Conservation (phyloP, 352 stramenopile genomes). For the Globisporangium polare region DNA sequence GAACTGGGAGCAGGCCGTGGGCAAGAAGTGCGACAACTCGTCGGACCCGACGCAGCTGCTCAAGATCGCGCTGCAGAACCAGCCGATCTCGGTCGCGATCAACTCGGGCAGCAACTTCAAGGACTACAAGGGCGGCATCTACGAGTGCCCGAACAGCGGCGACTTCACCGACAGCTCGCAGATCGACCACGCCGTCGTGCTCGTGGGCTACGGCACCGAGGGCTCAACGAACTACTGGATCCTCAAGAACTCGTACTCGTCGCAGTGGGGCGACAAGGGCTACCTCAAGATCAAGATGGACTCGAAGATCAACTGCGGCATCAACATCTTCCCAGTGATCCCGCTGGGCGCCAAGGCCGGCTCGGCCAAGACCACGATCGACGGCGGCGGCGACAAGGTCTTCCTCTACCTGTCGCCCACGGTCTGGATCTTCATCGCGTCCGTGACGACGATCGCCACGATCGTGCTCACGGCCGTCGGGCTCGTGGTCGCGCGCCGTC, state of each 20-base stretch:
- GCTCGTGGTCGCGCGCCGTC: constrained; percentile 21
- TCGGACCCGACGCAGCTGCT: constrained; percentile 57
- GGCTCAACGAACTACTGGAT: constrained; percentile 63
- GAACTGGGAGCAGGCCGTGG: constrained; percentile 65
- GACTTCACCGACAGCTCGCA: constrained; percentile 52
- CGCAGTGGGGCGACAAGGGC: constrained; percentile 65
- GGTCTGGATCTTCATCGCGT: constrained; percentile 31
- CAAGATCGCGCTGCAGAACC: constrained; percentile 60
- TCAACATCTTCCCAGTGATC: constrained; percentile 73
- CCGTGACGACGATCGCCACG: constrained; percentile 15
- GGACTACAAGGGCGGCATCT: constrained; percentile 76
- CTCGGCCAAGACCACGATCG: constrained; percentile 34
- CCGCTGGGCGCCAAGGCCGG: constrained; percentile 50
- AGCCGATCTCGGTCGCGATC: constrained; percentile 74
- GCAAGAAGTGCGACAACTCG: constrained; percentile 45
- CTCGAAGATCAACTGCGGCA: constrained; percentile 71
- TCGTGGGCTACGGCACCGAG: constrained; percentile 65
- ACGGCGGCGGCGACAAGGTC: constrained; percentile 40
- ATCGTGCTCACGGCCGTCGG: constrained; percentile 27
- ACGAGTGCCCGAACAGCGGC: constrained; percentile 66
- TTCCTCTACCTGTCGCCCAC: constrained; percentile 31
- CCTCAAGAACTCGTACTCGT: constrained; percentile 81
- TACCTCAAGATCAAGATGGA: constrained; percentile 64
- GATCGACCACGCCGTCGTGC: constrained; percentile 70
- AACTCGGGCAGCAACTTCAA: constrained; percentile 78